These are phyloP conservation scores for Suhomyces prunicola DNA, from an alignment of 805 yeast species.

Conservation along the genomic window DNA sequence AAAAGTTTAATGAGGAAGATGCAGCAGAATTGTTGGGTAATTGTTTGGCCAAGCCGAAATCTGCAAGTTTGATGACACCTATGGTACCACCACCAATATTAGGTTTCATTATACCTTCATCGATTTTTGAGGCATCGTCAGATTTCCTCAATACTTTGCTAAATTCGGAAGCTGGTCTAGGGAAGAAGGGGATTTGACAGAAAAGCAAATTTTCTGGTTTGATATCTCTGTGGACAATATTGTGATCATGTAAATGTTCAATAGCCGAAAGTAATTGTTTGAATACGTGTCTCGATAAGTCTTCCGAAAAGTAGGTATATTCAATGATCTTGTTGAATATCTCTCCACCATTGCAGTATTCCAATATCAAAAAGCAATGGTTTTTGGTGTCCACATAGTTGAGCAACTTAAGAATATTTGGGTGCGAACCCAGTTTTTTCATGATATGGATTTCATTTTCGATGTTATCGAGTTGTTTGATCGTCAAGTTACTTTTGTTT, in stretches of 20 bases:
- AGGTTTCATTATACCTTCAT: conserved; percentile 56
- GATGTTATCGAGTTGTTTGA: conserved; percentile 53
- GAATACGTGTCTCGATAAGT: conserved; percentile 68
- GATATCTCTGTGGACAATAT: conserved; percentile 75
- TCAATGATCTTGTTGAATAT: conserved; percentile 77
- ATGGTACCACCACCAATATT: conserved; percentile 62
- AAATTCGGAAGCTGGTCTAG: conserved; percentile 34
- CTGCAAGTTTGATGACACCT: conserved; percentile 64
- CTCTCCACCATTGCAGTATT: conserved; percentile 75
- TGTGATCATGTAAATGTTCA: conserved; percentile 63
- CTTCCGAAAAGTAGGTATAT: conserved; percentile 72
- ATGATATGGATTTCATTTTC: conserved; percentile 72
- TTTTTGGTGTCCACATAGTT: conserved; percentile 50
- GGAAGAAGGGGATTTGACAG: conserved; percentile 48
- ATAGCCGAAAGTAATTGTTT: conserved; percentile 69
- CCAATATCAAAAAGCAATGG: conserved; percentile 63
- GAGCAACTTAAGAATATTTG: conserved; percentile 56
- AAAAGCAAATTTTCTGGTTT: conserved; percentile 78
- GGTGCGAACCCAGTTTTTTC: conserved; percentile 54
- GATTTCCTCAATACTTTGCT: conserved; percentile 39
- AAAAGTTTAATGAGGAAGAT: background rate
- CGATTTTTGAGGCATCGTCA: conserved; percentile 58
- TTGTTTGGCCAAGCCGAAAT: conserved; percentile 66
- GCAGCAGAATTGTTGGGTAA: conserved; percentile 19
- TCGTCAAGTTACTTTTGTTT: conserved; percentile 53